Evolutionary conservation across 345 rosid genomes (phyloP), one percentile per base, ranked within the genome.

Genomic region (Populus davidiana): DNA sequence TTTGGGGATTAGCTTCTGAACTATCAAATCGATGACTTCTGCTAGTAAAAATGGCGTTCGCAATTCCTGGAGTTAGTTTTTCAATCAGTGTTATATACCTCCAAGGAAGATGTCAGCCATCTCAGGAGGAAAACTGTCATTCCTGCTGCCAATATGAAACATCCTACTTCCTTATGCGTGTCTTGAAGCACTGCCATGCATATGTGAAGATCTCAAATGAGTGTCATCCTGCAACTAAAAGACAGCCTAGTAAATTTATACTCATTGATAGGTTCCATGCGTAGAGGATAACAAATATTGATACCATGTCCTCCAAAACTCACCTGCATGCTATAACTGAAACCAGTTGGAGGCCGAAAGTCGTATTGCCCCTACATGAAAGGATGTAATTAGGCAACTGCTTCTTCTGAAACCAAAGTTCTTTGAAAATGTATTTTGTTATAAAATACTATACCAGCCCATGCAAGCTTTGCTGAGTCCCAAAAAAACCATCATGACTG

Each of bases 281-380:
- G 63, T 21, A 6, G 27, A 65, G 49, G 64, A 47, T 4, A 29
- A 21, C 27, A 18, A 50, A 78, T 27, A 29, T 31, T 39, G 23
- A 50, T 17, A 47, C 43, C 67, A 20, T 39, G 36, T 78, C 56
- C 67, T n/a, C 12, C 23, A 72, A 11, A 52, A 36, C 75, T 66
- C 80, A 90, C 91, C 91, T 90, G 93, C 81, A 90, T 77, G 74
- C 76, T 84, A 81, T 88, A 88, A 72, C 81, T 82, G 84, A 87
- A 90, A 82, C 76, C 80, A 25, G 89, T 70, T n/a, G 91, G 82
- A 70, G 86, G 86, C 72, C 93, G 90, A 81, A 87, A 90, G 82
- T 88, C 91, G 23, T 86, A 83, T 59, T 88, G 90, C 5, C 88
- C 86, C 93, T 88, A 56, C 75, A 81, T 39, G 71, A 72, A 79